Evolutionary conservation across 2,329 filamentous ascomycete species (phyloP).

Genomic region (Elsinoe australis): DNA sequence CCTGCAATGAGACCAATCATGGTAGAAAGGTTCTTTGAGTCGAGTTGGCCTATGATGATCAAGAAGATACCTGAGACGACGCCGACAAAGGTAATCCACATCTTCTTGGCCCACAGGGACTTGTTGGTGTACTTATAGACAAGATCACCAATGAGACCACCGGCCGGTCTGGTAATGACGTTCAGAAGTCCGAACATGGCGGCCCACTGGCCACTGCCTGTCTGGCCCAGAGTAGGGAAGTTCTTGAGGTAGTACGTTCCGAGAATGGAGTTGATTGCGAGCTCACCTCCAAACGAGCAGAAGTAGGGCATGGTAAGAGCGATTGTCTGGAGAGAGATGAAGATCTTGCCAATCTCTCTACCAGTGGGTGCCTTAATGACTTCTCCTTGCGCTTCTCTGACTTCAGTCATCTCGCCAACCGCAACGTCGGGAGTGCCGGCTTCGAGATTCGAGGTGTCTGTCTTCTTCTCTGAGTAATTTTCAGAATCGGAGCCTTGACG

Average conservation of each 20-base stretch:
- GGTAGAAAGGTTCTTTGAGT: slow-evolving; percentile 53
- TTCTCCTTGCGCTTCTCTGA: slow-evolving; percentile 51
- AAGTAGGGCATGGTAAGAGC: slow-evolving; percentile 46
- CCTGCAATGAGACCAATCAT: slow-evolving; percentile 71
- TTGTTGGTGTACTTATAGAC: slow-evolving; percentile 43
- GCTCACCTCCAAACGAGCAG: slow-evolving; percentile 49
- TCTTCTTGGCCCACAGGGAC: slow-evolving; percentile 54
- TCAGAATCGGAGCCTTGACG: slow-evolving; percentile 31
- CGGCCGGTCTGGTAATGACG: slow-evolving; percentile 55
- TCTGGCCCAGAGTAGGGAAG: slow-evolving; percentile 47
- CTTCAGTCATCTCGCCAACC: slow-evolving; percentile 37
- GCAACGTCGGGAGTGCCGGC: slow-evolving; percentile 8
- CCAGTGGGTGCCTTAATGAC: slow-evolving; percentile 51
- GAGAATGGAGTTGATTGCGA: slow-evolving; percentile 51
- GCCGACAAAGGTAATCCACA: slow-evolving; percentile 48
- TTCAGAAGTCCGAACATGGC: slow-evolving; percentile 66
- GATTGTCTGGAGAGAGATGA: slow-evolving; percentile 50
- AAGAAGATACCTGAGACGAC: slow-evolving; percentile 50
- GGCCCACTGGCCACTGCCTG: slow-evolving; percentile 50
- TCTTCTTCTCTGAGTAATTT: slow-evolving; percentile 28
- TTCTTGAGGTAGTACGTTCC: slow-evolving; percentile 50
- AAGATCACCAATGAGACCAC: slow-evolving; percentile 52
- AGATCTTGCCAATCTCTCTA: slow-evolving; percentile 51
- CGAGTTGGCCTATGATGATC: slow-evolving; percentile 50
- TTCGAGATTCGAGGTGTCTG: slow-evolving; percentile 16